Evolutionary conservation across 495 filamentous ascomycete species (phyloP), one percentile per base, ranked within the genome.

Genomic region (Gamarada debralockiae): DNA sequence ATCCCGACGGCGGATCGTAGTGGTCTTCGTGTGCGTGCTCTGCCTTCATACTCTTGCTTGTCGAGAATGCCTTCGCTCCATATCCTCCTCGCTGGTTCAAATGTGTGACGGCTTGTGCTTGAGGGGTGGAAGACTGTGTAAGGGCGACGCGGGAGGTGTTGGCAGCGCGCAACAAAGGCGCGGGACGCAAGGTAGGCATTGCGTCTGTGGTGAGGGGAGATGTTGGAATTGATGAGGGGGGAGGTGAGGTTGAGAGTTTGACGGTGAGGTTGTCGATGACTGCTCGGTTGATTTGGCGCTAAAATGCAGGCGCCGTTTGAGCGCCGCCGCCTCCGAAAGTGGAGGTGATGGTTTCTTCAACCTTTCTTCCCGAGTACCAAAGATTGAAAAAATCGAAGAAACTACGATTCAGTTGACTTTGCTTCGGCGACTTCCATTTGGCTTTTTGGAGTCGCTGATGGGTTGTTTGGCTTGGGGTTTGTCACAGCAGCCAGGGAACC

Each of bases 1-100:
- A 96, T 57, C 93, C 93, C 52, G 76, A 81, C 7, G 93, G 93
- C 15, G 91, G 87, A 59, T 98, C 95, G 72, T 91, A 98, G 66
- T 89, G 85, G 48, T 79, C 72, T 53, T 83, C 89, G 70, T 92
- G 87, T 15, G 52, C 50, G n/a, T 50, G 46, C 18, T 46, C 47
- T 4, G 51, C 51, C 18, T 24, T 12, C 15, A 10, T 36, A 5
- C 8, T 8, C 15, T 13, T 33, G 20, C 40, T 18, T 17, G 48
- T 39, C 14, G 49, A 53, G 48, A 58, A 61, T 2, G 36, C 22
- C 22, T 37, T 43, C 42, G 39, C 17, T 22, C 14, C 36, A 6
- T 39, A 39, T 15, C 36, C 14, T 39, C 17, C 36, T 14, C 13
- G 13, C 13, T 14, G 17, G 14, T 6, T n/a, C 7, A 14, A 14